A percentile compares a stretch with the other conserved stretches of the same genome.
Conservation (phyloP, 2,329 filamentous ascomycete genomes). For the Alternaria solani region DNA sequence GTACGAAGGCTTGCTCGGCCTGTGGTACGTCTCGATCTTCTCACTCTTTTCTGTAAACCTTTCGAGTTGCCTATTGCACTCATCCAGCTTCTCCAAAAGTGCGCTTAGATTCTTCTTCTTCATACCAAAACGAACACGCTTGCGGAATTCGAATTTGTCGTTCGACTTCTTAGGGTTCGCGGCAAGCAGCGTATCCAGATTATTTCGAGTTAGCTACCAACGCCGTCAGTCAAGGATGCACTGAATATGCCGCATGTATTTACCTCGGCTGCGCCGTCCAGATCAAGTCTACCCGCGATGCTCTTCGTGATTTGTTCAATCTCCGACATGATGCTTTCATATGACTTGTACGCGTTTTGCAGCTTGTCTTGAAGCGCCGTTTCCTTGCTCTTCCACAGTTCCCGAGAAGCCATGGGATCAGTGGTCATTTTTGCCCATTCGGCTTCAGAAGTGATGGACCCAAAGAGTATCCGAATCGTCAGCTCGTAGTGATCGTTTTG, state of each 20-base stretch:
- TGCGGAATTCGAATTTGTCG: slow-evolving; percentile 47
- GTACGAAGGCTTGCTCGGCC: slow-evolving; percentile 45
- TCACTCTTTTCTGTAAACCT: slow-evolving; percentile 50
- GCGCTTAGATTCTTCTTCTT: slow-evolving; percentile 48
- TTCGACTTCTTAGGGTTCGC: slow-evolving; percentile 44
- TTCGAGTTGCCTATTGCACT: slow-evolving; percentile 51
- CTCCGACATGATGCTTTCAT: slow-evolving; percentile 47
- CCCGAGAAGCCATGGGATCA: slow-evolving; percentile 36
- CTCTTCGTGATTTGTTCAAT: slow-evolving; percentile 47
- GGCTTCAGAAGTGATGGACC: slow-evolving; percentile 47
- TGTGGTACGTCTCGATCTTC: slow-evolving; percentile 48
- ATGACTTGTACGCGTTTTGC: slow-evolving; percentile 46
- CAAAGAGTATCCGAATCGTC: slow-evolving; percentile 47
- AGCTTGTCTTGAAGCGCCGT: slow-evolving; percentile 45
- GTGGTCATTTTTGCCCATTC: slow-evolving; percentile 48
- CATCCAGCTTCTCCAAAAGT: slow-evolving; percentile 47
- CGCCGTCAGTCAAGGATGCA: slow-evolving; percentile 24
- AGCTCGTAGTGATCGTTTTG: slow-evolving; percentile 50
- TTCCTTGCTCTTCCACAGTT: slow-evolving; percentile 44
- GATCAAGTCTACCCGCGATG: slow-evolving; percentile 48
- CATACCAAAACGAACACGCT: slow-evolving; percentile 49
- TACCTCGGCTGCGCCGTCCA: slow-evolving; percentile 47
- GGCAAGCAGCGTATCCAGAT: slow-evolving; percentile 47
- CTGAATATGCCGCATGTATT: slow-evolving; percentile 9
- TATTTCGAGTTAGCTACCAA: slow-evolving; percentile 42